Percentiles rank a stretch among this genome's conserved stretches.
Evolutionary conservation across 2,329 filamentous ascomycete species (phyloP).

Genomic region (Lomentospora prolificans): DNA sequence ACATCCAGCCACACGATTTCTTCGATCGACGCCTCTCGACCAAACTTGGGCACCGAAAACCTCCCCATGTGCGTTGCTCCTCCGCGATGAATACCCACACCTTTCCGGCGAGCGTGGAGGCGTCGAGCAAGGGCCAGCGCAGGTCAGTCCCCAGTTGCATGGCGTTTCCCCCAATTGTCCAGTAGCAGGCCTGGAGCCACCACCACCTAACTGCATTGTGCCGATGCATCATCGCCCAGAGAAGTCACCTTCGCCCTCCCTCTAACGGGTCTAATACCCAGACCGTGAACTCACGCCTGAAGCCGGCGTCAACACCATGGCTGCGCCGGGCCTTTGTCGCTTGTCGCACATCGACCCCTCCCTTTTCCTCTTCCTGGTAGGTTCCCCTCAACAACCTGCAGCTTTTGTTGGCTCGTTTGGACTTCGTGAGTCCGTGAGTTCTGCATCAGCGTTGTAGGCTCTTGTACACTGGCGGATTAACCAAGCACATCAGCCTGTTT

Average conservation of each 20-base stretch:
- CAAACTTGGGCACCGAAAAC: no score
- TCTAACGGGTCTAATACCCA: background rate
- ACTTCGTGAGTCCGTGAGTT: background rate
- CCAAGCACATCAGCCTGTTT: conserved; percentile 4
- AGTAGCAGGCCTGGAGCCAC: background rate
- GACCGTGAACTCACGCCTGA: background rate
- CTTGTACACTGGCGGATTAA: background rate
- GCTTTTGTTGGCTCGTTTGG: conserved; percentile 2
- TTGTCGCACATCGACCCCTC: background rate
- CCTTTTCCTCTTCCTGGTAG: background rate
- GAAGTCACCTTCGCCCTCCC: background rate
- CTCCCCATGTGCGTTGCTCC: no score
- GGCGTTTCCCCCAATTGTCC: background rate
- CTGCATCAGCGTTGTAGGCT: background rate
- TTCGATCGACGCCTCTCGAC: background rate
- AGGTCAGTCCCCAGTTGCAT: no score
- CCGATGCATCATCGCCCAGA: background rate
- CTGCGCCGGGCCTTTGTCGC: background rate
- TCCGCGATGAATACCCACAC: no score
- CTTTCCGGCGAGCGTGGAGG: background rate
- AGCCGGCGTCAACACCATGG: background rate
- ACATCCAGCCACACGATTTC: background rate
- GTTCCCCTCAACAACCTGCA: background rate
- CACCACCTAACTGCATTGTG: background rate
- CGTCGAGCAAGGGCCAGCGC: no score